phyloP scores from a whole-genome alignment of 2,329 filamentous ascomycete species.

The Aspergillus brasiliensis region DNA sequence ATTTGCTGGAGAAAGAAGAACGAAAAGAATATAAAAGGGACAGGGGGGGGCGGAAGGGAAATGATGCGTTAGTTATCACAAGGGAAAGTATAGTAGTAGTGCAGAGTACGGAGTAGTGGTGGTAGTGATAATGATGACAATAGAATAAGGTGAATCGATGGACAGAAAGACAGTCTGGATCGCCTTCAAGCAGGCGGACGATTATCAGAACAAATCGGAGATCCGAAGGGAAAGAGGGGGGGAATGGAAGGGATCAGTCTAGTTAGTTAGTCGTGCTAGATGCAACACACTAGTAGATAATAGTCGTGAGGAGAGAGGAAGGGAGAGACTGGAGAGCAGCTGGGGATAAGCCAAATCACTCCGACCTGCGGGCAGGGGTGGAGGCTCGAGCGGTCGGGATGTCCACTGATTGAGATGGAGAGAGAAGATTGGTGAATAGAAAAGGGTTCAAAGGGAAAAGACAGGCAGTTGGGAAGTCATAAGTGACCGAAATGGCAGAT shows the following conservation, averaged over 20 bases:
- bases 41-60: background rate
- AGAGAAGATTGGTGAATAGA: background rate
- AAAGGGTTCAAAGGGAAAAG: background rate
- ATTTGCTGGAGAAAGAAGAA: conserved; percentile 7
- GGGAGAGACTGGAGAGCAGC: background rate
- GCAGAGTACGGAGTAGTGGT: background rate
- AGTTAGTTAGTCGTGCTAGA: background rate
- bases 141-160: background rate
- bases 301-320: background rate
- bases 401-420: background rate
- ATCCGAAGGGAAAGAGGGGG: background rate
- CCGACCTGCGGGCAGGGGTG: background rate
- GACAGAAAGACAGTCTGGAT: background rate
- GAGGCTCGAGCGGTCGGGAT: background rate
- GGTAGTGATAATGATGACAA: background rate
- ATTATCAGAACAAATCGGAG: background rate
- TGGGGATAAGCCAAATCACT: background rate
- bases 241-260: background rate
- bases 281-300: too few species aligned
- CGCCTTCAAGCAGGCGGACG: background rate
- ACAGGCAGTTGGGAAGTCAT: too few species aligned
- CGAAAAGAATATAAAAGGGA: background rate
- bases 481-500: background rate
- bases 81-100: background rate
- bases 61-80: background rate